A percentile compares a stretch with the other conserved stretches of the same genome.
Evolutionary conservation across 192 early-diverging fungal species (phyloP).

Genomic region (Backusella westeae): DNA sequence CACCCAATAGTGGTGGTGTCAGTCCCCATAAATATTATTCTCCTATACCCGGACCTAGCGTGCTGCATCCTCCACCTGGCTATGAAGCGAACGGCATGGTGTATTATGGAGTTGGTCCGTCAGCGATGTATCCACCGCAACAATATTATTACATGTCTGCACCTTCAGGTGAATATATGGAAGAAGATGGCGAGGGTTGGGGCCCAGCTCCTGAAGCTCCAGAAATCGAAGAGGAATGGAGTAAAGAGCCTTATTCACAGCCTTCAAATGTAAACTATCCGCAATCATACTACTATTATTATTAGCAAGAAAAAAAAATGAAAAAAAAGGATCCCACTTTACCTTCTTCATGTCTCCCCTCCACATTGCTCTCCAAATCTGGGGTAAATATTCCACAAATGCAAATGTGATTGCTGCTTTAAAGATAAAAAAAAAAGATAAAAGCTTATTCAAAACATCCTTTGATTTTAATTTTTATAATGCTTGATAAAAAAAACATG

Average conservation of each 20-base stretch:
- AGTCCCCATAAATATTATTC: not conserved
- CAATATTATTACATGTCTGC: slow-evolving; percentile 16
- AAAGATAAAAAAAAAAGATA: not conserved
- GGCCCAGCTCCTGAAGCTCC: not conserved
- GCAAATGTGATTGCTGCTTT: not conserved
- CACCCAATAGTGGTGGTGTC: not conserved
- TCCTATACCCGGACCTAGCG: not conserved
- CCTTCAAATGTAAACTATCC: not conserved
- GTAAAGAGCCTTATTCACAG: not conserved
- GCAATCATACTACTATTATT: not conserved
- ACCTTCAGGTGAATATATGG: not conserved
- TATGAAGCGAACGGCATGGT: slow-evolving; percentile 36
- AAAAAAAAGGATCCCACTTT: not conserved
- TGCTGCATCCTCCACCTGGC: not conserved
- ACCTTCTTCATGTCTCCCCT: not conserved
- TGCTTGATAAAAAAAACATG: no score
- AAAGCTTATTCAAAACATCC: not conserved
- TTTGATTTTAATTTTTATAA: not conserved
- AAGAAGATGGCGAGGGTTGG: slow-evolving; percentile 10
- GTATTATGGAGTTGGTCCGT: slow-evolving; percentile 26
- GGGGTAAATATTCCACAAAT: not conserved
- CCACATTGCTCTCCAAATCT: not conserved
- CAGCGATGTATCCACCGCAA: slow-evolving; percentile 12
- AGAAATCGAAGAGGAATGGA: not conserved
- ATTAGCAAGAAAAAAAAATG: not conserved